Percentiles rank a stretch among this genome's conserved stretches.
Conservation (phyloP, 192 early-diverging fungal genomes). For the Backusella australiensis region DNA sequence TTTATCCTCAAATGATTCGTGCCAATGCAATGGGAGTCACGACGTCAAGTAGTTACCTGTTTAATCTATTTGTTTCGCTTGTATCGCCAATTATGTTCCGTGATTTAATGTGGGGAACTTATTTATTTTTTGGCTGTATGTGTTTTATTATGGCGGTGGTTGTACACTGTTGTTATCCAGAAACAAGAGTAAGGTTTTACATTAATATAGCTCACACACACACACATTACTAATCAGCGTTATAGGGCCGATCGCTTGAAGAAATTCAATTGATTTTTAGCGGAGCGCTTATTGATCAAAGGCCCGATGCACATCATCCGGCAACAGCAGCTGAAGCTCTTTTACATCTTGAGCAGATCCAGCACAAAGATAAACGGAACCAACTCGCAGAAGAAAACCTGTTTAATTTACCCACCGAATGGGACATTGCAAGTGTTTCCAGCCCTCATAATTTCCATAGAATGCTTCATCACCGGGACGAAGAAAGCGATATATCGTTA, state of each 20-base stretch:
- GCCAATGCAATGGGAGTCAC: conserved; percentile 82
- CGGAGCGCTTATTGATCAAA: conserved; percentile 30
- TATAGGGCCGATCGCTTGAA: conserved; percentile 28
- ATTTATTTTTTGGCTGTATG: conserved; percentile 66
- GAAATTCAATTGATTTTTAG: conserved; percentile 37
- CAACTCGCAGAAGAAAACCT: not conserved
- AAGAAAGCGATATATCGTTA: not conserved
- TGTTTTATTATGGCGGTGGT: conserved; percentile 57
- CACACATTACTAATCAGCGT: not conserved
- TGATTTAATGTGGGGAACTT: conserved; percentile 59
- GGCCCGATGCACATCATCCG: conserved; percentile 34
- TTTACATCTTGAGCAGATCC: conserved; percentile 21
- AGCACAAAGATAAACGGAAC: conserved; percentile 20
- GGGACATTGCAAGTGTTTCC: not conserved
- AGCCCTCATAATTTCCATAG: conserved; percentile 4
- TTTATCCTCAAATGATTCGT: conserved; percentile 80
- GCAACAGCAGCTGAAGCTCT: conserved; percentile 37
- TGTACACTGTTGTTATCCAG: conserved; percentile 67
- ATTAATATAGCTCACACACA: not conserved
- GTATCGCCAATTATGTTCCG: conserved; percentile 68
- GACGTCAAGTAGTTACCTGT: conserved; percentile 86
- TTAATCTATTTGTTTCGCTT: conserved; percentile 74
- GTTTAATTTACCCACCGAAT: not conserved
- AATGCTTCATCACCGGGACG: not conserved
- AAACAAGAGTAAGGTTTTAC: conserved; percentile 61